phyloP scores from a whole-genome alignment of 1,139 yeast species.

The Pichia sp. region DNA sequence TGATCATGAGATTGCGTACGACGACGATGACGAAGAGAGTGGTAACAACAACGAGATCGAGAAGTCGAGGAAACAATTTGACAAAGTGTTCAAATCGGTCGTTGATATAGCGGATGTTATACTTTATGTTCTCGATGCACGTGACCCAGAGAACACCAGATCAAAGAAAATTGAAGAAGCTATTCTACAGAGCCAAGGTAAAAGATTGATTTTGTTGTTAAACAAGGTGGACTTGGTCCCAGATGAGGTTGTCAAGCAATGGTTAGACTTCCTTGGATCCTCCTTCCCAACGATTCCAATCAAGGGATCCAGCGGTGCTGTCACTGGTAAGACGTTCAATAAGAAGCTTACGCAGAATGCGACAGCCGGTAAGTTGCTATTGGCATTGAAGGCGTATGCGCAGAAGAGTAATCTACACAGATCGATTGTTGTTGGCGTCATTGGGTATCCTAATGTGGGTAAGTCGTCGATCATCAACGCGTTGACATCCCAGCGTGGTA shows the following conservation, averaged over 20 bases:
- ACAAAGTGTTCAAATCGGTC: slow-evolving; percentile 75
- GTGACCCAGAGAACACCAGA: slow-evolving; percentile 96
- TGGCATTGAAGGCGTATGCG: slow-evolving; percentile 82
- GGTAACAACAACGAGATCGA: slow-evolving; percentile 50
- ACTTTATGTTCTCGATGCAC: slow-evolving; percentile 88
- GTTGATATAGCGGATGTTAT: slow-evolving; percentile 89
- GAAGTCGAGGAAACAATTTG: slow-evolving; percentile 88
- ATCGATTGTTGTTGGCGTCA: slow-evolving; percentile 90
- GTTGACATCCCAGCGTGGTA: slow-evolving; percentile 70
- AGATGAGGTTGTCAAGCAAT: slow-evolving; percentile 70
- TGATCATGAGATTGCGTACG: slow-evolving; percentile 42
- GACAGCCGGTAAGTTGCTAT: slow-evolving; percentile 71
- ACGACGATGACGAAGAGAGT: slow-evolving; percentile 28
- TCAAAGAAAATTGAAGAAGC: slow-evolving; percentile 89
- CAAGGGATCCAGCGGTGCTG: slow-evolving; percentile 46
- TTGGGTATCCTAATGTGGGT: slow-evolving; percentile 95
- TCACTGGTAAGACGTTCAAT: slow-evolving; percentile 66
- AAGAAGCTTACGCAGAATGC: slow-evolving; percentile 68
- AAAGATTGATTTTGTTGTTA: slow-evolving; percentile 77
- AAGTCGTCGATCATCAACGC: slow-evolving; percentile 94
- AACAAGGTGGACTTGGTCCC: slow-evolving; percentile 94
- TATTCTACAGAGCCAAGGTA: slow-evolving; percentile 73
- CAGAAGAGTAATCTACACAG: slow-evolving; percentile 79
- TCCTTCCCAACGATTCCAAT: slow-evolving; percentile 91
- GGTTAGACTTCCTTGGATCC: slow-evolving; percentile 77